Base-by-base conservation (phyloP, 2,329 filamentous ascomycete species). In the Cryphonectria japonica region DNA sequence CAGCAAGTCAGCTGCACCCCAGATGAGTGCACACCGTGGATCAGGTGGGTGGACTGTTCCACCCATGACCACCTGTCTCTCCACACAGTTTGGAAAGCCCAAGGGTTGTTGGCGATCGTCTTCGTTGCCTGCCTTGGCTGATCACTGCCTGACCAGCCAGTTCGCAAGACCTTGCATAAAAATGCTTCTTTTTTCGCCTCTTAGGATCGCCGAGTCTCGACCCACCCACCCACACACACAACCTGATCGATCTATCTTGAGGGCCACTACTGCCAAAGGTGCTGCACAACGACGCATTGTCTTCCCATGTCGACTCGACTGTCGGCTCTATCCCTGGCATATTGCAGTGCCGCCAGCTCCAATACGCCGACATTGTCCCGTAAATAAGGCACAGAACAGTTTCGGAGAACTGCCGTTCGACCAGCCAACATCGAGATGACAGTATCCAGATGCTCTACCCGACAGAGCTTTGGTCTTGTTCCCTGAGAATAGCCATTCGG, bases 351-450 rank as follows among this genome's bases (percentile, higher is more conserved):
- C 32, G 16, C 22, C 32, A 39, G 34, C 7, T 61, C 11, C 39
- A 61, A 61, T 5, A 34, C 34, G 59, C 59, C 59, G 59, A 61
- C 34, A 34, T 61, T 34, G 34, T 61, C 34, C 59, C 59, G 59
- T 37, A 3, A 9, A 34, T 22, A 34, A 39, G 19, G 59, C 34
- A 39, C 59, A 32, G 54, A 29, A 29, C 11, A 14, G 14, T 34
- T 22, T 22, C 3, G 59, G 59, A 22, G 59, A 11, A 32, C 14
- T 61, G 34, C 9, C 39, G 19, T 19, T 37, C 32, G 32, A 39
- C 32, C 59, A 39, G 59, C 59, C 34, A 61, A 34, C 19, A 61
- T 39, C 32, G 16, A 61, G 59, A 16, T 22, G 57, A 32, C 34
- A 61, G 59, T 9, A 61, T 61, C 32, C 32, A 61, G 59, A 19